Evolutionary conservation across 1,284 basidiomycete genomes (phyloP).

Genomic region (Inonotus obliquus): DNA sequence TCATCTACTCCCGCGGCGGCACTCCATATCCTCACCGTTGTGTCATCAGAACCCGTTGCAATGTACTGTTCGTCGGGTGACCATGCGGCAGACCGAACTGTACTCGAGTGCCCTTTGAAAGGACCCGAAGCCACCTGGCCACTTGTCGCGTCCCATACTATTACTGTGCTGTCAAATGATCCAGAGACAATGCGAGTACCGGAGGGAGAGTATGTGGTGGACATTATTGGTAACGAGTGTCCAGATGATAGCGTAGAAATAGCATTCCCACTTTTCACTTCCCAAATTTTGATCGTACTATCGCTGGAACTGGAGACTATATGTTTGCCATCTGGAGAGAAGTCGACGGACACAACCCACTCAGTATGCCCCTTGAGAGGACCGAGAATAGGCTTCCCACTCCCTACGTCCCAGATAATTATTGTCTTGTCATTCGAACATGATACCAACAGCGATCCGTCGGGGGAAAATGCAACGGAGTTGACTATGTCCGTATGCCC

Average conservation of each 20-base stretch:
- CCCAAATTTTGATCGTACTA: conserved; percentile 18
- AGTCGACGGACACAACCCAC: conserved; percentile 13
- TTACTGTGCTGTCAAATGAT: conserved; percentile 3
- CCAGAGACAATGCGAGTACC: conserved; percentile 11
- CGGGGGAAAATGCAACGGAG: neutral
- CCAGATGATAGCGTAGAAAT: neutral
- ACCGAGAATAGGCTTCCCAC: neutral
- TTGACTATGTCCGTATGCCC: neutral
- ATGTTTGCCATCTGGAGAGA: neutral
- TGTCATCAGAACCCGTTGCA: neutral
- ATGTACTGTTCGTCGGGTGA: neutral
- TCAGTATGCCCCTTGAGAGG: conserved; percentile 7
- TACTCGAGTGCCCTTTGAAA: neutral
- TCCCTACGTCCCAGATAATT: neutral
- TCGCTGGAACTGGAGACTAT: conserved; percentile 2
- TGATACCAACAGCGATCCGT: neutral
- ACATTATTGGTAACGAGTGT: conserved; percentile 1
- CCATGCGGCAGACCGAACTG: neutral
- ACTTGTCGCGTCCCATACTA: conserved; percentile 8
- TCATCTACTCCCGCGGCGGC: neutral
- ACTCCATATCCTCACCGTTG: conserved; percentile 2
- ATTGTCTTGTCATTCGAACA: neutral
- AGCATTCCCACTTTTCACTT: conserved; percentile 1
- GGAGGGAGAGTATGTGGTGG: conserved; percentile 11
- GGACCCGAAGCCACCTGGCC: neutral